Percentiles rank a stretch among this genome's conserved stretches.
Evolutionary conservation across 192 early-diverging fungal genomes (phyloP).

Genomic region (Nowakowskiella sp.): DNA sequence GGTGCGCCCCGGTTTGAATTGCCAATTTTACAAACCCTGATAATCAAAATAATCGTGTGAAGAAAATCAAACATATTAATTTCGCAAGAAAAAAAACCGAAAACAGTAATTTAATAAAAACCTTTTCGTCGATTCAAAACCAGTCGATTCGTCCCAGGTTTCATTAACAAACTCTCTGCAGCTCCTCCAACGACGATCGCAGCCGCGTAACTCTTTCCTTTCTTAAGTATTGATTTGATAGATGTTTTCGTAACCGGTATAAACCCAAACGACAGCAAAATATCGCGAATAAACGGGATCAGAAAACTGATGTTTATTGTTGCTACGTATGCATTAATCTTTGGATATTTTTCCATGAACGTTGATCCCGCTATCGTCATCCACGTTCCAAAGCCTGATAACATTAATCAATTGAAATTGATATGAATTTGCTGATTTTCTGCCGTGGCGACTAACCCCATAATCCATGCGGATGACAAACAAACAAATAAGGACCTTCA

Average conservation of each 20-base stretch:
- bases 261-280: no score
- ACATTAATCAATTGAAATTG: no score
- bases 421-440: no score
- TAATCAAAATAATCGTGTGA: conserved; percentile 51
- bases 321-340: no score
- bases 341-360: no score
- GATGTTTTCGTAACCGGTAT: conserved; percentile 68
- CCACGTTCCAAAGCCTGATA: no score
- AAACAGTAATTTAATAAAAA: conserved; percentile 3
- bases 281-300: no score
- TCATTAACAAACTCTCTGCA: conserved; percentile 67
- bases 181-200: conserved; percentile 91
- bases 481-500: no score
- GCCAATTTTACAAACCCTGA: conserved; percentile 92
- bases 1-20: conserved; percentile 63
- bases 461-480: no score
- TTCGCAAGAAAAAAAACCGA: not conserved
- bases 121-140: not conserved
- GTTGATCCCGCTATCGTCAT: no score
- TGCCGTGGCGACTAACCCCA: no score
- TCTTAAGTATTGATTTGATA: conserved; percentile 66
- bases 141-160: conserved; percentile 31
- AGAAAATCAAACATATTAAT: conserved; percentile 3
- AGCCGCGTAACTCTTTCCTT: conserved; percentile 58
- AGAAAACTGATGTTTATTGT: no score